Base-by-base conservation (phyloP, 164 flowering plant genomes). In the Annona cherimola region DNA sequence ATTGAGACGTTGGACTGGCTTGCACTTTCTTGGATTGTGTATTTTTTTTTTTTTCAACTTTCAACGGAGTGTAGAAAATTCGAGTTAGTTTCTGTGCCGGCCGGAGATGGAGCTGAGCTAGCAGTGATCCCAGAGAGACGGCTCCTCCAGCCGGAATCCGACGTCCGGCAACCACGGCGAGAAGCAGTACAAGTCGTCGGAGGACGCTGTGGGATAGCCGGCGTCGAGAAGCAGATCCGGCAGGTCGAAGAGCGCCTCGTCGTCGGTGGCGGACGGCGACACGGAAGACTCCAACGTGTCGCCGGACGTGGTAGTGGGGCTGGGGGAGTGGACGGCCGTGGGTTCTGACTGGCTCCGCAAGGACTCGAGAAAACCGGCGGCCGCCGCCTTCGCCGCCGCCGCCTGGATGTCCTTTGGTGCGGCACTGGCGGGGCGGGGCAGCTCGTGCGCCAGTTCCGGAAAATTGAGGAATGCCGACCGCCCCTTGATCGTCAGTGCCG, bases 401-500 rank as follows among this genome's bases (percentile, higher is more conserved):
- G 57, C 79, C n/a, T 75, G 82, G 19, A 86, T 77, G 45, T 86
- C 89, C 67, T 79, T 81, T 2, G 84, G 81, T 0, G 81, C 75
- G 0, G 77, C 45, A 12, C 82, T 71, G 9, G 78, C 78, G 1
- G 89, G 87, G 35, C 81, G 81, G 18, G 89, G 89, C 2, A 86
- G 74, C 4, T 69, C 68, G 0, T 54, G 61, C 5, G 86, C 87
- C 44, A 81, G 70, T 14, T 86, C 86, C 1, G 89, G 87, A 71
- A 86, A 86, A 62, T 86, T 86, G 68, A 86, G 84, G 61, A 40
- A 63, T 1, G 87, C 86, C 0, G 78, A 59, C 46, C 67, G 70
- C n/a, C 87, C 89, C 57, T 84, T 86, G 68, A 86, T 78, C 1
- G 81, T 70, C 14, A 83, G 76, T 2, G 87, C 89, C 0, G 89